Percentiles rank a stretch among this genome's conserved stretches.
phyloP scores from a whole-genome alignment of 805 yeast genomes.

The Wickerhamomyces rabaulensis region DNA sequence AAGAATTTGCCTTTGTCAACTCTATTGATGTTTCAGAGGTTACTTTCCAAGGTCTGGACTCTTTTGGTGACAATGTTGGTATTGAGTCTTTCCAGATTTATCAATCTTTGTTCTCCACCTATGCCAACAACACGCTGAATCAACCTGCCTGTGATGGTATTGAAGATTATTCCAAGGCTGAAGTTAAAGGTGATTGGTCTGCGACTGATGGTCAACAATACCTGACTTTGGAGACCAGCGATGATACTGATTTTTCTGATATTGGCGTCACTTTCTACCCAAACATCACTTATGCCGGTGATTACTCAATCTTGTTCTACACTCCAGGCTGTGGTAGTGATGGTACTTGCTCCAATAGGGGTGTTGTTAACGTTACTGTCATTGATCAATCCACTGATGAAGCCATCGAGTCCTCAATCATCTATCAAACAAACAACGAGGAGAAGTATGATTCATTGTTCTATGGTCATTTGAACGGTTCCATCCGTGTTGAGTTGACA shows the following conservation, averaged over 20 bases:
- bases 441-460: conserved; percentile 77
- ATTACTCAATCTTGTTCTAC: conserved; percentile 63
- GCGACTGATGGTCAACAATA: conserved; percentile 28
- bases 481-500: conserved; percentile 40
- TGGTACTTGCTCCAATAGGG: conserved; percentile 62
- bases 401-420: conserved; percentile 34
- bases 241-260: conserved; percentile 22
- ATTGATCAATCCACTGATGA: conserved; percentile 34
- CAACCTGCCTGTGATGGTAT: conserved; percentile 49
- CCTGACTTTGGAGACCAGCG: conserved; percentile 28
- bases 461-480: conserved; percentile 57
- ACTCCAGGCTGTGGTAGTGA: conserved; percentile 86
- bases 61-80: conserved; percentile 66
- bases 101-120: conserved; percentile 49
- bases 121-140: conserved; percentile 72
- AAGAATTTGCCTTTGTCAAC: conserved; percentile 80
- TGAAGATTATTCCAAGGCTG: conserved; percentile 23
- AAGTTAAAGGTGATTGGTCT: conserved; percentile 25
- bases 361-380: conserved; percentile 73
- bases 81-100: conserved; percentile 70
- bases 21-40: conserved; percentile 54
- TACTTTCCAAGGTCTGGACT: conserved; percentile 57
- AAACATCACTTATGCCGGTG: conserved; percentile 66
- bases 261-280: conserved; percentile 54
- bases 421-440: conserved; percentile 77